Evolutionary conservation across 495 filamentous ascomycete genomes (phyloP).

Genomic region (Evernia prunastri): DNA sequence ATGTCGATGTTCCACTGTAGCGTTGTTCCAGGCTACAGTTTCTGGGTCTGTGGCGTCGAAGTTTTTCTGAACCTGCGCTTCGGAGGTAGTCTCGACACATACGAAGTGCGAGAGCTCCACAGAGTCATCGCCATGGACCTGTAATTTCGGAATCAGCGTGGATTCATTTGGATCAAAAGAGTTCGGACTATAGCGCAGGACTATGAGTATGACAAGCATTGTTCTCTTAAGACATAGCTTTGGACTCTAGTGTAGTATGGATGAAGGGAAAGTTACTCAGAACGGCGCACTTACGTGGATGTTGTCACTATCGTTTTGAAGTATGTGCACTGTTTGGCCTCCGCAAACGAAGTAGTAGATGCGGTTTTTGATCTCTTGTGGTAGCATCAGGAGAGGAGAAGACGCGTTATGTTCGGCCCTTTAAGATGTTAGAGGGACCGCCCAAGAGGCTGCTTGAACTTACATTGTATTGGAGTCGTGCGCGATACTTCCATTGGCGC

Average conservation of each 20-base stretch:
- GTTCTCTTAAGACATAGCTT: too few species aligned
- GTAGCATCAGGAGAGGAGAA: neutral
- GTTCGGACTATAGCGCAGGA: too few species aligned
- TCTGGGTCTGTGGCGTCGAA: neutral
- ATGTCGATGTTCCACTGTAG: neutral
- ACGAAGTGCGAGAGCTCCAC: neutral
- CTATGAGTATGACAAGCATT: too few species aligned
- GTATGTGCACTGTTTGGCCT: slow-evolving; percentile 2
- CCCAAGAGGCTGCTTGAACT: neutral
- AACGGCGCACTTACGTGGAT: too few species aligned
- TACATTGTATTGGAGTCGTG: neutral
- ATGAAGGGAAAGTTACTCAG: too few species aligned
- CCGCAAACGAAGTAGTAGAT: slow-evolving; percentile 1
- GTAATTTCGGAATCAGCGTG: too few species aligned
- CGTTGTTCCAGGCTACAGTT: neutral
- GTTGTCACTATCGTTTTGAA: neutral
- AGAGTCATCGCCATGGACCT: neutral
- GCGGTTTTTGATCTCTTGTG: slow-evolving; percentile 2
- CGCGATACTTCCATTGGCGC: neutral
- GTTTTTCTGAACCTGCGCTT: neutral
- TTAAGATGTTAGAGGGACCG: neutral
- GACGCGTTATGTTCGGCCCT: neutral
- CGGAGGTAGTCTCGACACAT: neutral
- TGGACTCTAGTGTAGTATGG: too few species aligned
- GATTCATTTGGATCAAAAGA: too few species aligned